Evolutionary conservation across 164 flowering plant genomes (phyloP).

Genomic region (Litsea cubeba): DNA sequence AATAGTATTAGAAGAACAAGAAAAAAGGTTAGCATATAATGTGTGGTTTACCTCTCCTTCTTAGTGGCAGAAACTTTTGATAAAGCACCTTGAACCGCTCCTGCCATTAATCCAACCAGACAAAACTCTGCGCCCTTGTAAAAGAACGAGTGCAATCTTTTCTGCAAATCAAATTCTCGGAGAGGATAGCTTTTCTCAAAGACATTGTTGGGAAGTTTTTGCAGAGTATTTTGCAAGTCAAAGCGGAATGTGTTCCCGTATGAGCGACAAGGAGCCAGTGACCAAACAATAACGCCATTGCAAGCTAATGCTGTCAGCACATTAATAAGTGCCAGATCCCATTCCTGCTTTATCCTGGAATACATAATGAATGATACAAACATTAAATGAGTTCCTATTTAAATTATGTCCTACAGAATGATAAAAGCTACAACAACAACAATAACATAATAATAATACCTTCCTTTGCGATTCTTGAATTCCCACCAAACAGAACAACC

Average conservation of each 20-base stretch:
- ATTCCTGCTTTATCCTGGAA: conserved; percentile 83
- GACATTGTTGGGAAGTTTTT: conserved; percentile 96
- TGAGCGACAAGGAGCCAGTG: conserved; percentile 97
- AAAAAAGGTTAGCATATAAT: background rate
- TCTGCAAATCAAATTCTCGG: conserved; percentile 78
- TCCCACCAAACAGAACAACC: conserved; percentile 94
- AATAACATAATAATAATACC: conserved; percentile 31
- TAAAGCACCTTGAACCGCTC: conserved; percentile 73
- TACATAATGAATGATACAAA: background rate
- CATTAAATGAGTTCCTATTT: background rate
- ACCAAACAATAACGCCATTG: conserved; percentile 90
- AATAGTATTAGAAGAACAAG: background rate
- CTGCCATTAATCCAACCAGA: conserved; percentile 77
- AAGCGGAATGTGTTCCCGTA: conserved; percentile 85
- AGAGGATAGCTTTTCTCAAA: conserved; percentile 89
- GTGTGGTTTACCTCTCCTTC: conserved; percentile 56
- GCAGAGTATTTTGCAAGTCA: conserved; percentile 90
- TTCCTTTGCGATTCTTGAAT: conserved; percentile 72
- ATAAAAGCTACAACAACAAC: background rate
- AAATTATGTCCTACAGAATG: background rate
- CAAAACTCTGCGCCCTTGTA: conserved; percentile 85
- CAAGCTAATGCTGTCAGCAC: conserved; percentile 81
- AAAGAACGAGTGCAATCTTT: conserved; percentile 77
- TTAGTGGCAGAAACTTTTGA: conserved; percentile 55
- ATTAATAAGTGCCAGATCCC: conserved; percentile 96